Evolutionary conservation across 2,329 filamentous ascomycete genomes (phyloP).

Genomic region (Cyanodermella asteris): DNA sequence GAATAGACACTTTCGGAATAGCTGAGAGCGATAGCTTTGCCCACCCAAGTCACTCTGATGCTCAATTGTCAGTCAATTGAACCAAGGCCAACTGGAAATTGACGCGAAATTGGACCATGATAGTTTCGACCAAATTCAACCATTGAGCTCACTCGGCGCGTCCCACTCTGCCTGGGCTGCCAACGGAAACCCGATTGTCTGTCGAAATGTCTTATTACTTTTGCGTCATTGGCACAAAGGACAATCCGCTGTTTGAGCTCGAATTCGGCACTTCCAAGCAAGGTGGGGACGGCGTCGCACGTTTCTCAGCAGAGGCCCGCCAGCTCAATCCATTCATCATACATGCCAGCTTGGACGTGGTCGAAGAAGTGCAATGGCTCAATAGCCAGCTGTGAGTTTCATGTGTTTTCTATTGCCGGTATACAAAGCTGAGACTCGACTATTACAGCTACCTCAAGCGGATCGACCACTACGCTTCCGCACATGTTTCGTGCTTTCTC

Average conservation of each 20-base stretch:
- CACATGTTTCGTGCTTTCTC: conserved; percentile 85
- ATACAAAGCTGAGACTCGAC: too few species aligned
- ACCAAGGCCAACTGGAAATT: too few species aligned
- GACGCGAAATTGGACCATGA: too few species aligned
- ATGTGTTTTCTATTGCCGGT: too few species aligned
- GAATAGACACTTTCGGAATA: too few species aligned
- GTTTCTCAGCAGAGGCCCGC: conserved; percentile 69
- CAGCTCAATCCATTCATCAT: conserved; percentile 97
- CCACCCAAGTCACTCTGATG: not conserved
- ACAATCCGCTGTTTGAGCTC: conserved; percentile 90
- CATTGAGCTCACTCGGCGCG: too few species aligned
- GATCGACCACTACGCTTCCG: conserved; percentile 91
- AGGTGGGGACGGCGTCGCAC: conserved; percentile 76
- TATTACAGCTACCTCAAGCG: conserved; percentile 77
- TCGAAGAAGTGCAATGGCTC: conserved; percentile 91
- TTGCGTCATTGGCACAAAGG: conserved; percentile 81
- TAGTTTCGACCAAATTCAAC: too few species aligned
- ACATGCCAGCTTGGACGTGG: conserved; percentile 79
- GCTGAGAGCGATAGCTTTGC: too few species aligned
- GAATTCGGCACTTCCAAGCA: conserved; percentile 94
- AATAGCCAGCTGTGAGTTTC: conserved; percentile 49
- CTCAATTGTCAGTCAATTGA: too few species aligned
- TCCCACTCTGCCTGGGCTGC: too few species aligned
- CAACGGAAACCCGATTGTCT: too few species aligned
- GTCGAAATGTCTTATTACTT: conserved; percentile 99